Conservation (phyloP, 169 alveolate species). For the Miamiensis avidus region DNA sequence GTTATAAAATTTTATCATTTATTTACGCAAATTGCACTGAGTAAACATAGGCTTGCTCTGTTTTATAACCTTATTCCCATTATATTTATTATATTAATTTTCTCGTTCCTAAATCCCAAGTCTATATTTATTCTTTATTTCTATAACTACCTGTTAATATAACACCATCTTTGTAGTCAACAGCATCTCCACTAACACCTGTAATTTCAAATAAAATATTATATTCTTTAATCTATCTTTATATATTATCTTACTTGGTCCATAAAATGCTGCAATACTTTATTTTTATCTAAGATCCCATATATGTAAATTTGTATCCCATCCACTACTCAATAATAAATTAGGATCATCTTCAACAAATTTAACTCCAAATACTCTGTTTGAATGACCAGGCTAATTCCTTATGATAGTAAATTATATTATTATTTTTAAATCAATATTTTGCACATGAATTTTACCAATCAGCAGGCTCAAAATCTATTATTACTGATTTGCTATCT, state of each 20-base stretch:
- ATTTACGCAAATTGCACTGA: background rate
- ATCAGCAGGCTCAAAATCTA: constrained; percentile 60
- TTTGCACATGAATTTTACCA: background rate
- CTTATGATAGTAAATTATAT: background rate
- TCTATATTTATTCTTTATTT: constrained; percentile 75
- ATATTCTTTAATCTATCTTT: no score
- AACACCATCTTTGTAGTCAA: constrained; percentile 74
- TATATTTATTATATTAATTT: no score
- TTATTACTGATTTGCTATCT: constrained; percentile 63
- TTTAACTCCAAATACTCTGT: constrained; percentile 81
- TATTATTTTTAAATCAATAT: no score
- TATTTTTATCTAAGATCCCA: constrained; percentile 82
- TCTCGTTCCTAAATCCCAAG: constrained; percentile 83
- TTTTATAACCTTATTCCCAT: background rate
- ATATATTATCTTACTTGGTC: constrained; percentile 61
- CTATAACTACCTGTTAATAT: constrained; percentile 86
- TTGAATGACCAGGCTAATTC: constrained; percentile 80
- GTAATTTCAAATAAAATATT: no score
- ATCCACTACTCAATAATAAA: constrained; percentile 83
- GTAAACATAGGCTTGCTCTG: background rate
- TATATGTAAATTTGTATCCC: constrained; percentile 85
- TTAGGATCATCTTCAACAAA: constrained; percentile 70
- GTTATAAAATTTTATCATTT: no score
- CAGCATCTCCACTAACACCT: constrained; percentile 82
- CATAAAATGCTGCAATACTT: constrained; percentile 72